These are phyloP conservation scores for Chaetomium olivaceum DNA, from an alignment of 2,329 filamentous ascomycete genomes.

Conservation along the genomic window DNA sequence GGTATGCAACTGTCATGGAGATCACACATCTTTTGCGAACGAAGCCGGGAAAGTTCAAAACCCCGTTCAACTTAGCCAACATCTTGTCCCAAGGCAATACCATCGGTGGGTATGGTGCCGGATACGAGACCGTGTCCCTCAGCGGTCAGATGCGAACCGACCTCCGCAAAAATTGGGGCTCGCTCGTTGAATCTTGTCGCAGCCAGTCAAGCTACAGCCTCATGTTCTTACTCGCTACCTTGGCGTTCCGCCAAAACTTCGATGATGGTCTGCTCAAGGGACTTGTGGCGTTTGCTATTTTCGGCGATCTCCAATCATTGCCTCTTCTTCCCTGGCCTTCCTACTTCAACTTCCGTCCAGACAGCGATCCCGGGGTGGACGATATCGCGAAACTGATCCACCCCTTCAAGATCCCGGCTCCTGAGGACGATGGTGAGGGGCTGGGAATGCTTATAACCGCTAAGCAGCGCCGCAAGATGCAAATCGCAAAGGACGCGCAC, in stretches of 20 bases:
- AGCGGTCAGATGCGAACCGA: background rate
- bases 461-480: background rate
- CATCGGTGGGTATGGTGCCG: too few species aligned
- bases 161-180: background rate
- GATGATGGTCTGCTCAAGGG: background rate
- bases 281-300: background rate
- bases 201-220: background rate
- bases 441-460: background rate
- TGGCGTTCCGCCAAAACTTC: background rate
- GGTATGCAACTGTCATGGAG: background rate
- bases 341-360: background rate
- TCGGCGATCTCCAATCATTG: background rate
- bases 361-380: background rate
- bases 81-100: background rate
- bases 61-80: background rate
- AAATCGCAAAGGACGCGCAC: constrained; percentile 35
- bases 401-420: background rate
- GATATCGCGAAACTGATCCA: background rate
- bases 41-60: background rate
- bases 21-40: background rate
- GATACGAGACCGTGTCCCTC: background rate
- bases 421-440: background rate
- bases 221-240: background rate
- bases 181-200: background rate
- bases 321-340: background rate